phyloP scores from a whole-genome alignment of 1,284 basidiomycete species.

The Neolentinus lepideus region DNA sequence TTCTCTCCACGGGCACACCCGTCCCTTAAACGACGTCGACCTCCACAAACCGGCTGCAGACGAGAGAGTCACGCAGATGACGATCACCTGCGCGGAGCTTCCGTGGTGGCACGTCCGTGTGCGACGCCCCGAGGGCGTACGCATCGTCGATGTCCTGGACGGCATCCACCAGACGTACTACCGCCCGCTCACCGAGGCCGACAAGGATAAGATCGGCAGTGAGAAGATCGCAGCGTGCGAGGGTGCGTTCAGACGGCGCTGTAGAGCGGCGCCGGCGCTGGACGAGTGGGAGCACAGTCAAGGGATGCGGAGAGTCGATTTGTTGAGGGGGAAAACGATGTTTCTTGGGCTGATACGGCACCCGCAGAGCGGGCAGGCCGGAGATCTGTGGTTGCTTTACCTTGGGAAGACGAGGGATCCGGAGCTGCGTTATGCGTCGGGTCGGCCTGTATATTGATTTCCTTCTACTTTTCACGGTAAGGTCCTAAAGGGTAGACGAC shows the following conservation, averaged over 20 bases:
- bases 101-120: neutral
- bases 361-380: neutral
- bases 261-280: neutral
- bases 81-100: neutral
- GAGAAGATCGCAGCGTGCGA: neutral
- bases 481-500: too few species aligned
- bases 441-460: too few species aligned
- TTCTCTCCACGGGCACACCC: neutral
- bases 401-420: neutral
- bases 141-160: neutral
- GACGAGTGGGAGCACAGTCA: neutral
- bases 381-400: neutral
- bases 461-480: too few species aligned
- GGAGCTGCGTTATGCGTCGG: too few species aligned
- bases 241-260: neutral
- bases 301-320: neutral
- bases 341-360: neutral
- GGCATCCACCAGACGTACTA: neutral
- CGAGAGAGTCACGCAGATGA: neutral
- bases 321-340: conserved; percentile 1
- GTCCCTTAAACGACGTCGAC: neutral
- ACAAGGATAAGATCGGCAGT: neutral
- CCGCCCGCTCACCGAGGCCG: neutral
- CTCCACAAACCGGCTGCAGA: neutral
- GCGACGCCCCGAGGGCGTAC: neutral